phyloP scores from a whole-genome alignment of 495 filamentous ascomycete species.

The Bacidia rubella region DNA sequence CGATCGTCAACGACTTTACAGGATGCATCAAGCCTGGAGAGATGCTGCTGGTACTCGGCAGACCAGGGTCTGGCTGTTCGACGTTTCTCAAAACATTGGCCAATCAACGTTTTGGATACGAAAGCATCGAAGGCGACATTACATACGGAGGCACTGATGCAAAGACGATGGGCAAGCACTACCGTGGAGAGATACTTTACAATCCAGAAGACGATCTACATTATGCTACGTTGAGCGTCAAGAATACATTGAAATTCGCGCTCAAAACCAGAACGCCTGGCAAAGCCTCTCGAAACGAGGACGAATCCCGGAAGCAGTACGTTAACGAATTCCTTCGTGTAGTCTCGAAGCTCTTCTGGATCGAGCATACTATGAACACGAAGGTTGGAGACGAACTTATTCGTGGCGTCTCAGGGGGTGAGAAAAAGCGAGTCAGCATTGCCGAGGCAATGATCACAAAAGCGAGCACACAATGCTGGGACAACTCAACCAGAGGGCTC shows the following conservation, averaged over 20 bases:
- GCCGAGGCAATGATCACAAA: constrained; percentile 56
- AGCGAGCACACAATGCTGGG: constrained; percentile 52
- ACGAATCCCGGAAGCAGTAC: constrained; percentile 48
- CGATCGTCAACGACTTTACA: constrained; percentile 38
- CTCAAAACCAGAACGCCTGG: constrained; percentile 54
- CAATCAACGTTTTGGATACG: constrained; percentile 71
- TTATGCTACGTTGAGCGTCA: constrained; percentile 59
- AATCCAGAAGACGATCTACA: constrained; percentile 67
- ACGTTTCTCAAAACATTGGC: constrained; percentile 77
- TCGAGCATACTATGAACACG: constrained; percentile 53
- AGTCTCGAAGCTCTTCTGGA: constrained; percentile 66
- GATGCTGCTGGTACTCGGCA: constrained; percentile 80
- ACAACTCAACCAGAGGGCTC: constrained; percentile 55
- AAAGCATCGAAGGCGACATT: constrained; percentile 61
- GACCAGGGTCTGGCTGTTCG: constrained; percentile 77
- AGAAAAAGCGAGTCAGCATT: constrained; percentile 60
- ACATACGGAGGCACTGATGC: constrained; percentile 61
- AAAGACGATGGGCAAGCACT: constrained; percentile 47
- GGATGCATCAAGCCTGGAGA: constrained; percentile 63
- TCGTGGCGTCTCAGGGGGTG: constrained; percentile 57
- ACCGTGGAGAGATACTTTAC: constrained; percentile 51
- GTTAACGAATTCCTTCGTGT: constrained; percentile 53
- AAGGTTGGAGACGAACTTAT: constrained; percentile 55
- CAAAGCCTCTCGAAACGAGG: constrained; percentile 44
- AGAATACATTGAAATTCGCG: constrained; percentile 57